These are phyloP conservation scores for Licmophora abbreviata DNA, from an alignment of 108 stramenopile species.

Conservation along the genomic window DNA sequence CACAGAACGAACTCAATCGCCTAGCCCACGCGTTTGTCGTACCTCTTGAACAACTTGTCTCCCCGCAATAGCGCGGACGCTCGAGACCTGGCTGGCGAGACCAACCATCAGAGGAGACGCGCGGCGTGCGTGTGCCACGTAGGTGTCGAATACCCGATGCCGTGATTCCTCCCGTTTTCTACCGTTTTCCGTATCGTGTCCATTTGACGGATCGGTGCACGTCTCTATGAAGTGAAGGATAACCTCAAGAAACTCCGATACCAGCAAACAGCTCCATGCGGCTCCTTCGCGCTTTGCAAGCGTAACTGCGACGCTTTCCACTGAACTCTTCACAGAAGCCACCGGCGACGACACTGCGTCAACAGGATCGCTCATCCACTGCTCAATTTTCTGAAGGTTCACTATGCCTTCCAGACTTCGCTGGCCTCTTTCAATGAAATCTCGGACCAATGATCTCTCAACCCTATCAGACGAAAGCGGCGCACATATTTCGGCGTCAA, in stretches of 20 bases:
- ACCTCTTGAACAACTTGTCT: constrained; percentile 28
- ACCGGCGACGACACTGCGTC: constrained; percentile 5
- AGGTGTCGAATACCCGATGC: too few relatives aligned
- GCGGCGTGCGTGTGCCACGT: too few relatives aligned
- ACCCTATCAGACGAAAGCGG: constrained; percentile 31
- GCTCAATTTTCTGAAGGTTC: constrained; percentile 61
- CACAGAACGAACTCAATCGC: neutral
- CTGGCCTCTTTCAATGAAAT: constrained; percentile 40
- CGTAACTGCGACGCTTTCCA: constrained; percentile 13
- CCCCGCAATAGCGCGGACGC: constrained; percentile 30
- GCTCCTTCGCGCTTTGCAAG: constrained; percentile 48
- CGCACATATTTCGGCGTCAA: constrained; percentile 67
- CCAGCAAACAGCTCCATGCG: constrained; percentile 42
- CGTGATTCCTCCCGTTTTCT: too few relatives aligned
- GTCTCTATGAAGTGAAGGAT: constrained; percentile 26
- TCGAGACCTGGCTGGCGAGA: constrained; percentile 8
- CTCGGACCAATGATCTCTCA: constrained; percentile 17
- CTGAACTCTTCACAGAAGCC: constrained; percentile 14
- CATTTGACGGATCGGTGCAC: too few relatives aligned
- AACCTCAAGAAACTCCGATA: constrained; percentile 27
- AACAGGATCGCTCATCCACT: constrained; percentile 20
- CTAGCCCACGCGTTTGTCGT: constrained; percentile 1
- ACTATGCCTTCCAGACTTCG: constrained; percentile 47
- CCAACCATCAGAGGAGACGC: too few relatives aligned
- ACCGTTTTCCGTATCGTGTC: too few relatives aligned